These are phyloP conservation scores for Stagonosporopsis vannaccii DNA, from an alignment of 2,329 filamentous ascomycete species.

Conservation along the genomic window DNA sequence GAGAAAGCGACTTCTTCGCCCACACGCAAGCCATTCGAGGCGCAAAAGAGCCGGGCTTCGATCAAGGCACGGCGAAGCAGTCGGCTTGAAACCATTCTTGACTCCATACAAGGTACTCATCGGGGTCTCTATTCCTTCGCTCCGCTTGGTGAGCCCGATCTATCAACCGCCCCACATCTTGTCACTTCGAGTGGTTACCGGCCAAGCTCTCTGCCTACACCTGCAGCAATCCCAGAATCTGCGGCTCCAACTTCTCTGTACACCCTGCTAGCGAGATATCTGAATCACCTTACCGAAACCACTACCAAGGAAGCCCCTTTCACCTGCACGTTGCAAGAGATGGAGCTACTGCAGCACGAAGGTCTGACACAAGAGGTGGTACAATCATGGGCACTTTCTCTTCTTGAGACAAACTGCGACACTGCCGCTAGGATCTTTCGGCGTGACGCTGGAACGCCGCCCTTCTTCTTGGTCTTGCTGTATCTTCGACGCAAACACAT, in stretches of 20 bases:
- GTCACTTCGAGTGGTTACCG: conserved; percentile 3
- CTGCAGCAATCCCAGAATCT: neutral
- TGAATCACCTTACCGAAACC: conserved; percentile 23
- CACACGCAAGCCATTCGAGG: conserved; percentile 11
- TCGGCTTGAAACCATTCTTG: conserved; percentile 30
- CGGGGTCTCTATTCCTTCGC: conserved; percentile 30
- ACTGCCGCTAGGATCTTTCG: conserved; percentile 30
- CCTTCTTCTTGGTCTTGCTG: conserved; percentile 42
- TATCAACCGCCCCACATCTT: conserved; percentile 18
- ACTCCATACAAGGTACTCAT: conserved; percentile 24
- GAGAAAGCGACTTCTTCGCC: neutral
- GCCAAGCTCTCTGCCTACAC: neutral
- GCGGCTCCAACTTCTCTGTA: conserved; percentile 27
- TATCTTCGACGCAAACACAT: conserved; percentile 43
- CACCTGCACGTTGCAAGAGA: conserved; percentile 28
- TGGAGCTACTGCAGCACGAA: conserved; percentile 23
- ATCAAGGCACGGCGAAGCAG: conserved; percentile 32
- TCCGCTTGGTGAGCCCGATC: conserved; percentile 17
- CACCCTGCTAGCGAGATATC: conserved; percentile 38
- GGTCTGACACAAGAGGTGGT: conserved; percentile 28
- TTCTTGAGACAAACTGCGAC: conserved; percentile 29
- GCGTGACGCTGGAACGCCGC: conserved; percentile 21
- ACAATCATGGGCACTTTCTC: conserved; percentile 33
- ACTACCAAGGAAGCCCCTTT: conserved; percentile 15
- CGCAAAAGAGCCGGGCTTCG: conserved; percentile 20